Evolutionary conservation across 2,329 filamentous ascomycete genomes (phyloP), one percentile per base, ranked within the genome.

Genomic region (Coleophoma crateriformis): DNA sequence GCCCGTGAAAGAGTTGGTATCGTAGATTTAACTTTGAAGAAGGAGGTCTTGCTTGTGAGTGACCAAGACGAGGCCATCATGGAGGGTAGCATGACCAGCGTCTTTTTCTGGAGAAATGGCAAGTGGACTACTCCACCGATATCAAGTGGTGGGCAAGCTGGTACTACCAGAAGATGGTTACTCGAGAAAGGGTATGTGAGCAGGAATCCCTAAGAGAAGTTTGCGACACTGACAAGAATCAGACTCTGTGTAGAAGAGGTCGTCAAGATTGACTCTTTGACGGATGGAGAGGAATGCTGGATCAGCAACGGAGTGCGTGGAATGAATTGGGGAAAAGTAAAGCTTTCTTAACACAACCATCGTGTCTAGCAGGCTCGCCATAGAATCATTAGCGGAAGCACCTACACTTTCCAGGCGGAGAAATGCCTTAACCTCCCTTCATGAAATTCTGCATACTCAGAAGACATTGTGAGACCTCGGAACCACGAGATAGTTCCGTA

Each of bases 301-400:
- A 70, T 96, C 47, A 96, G 90, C 66, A 96, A 92, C 66, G 90
- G 88, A 0, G 86, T 92, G 1, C 79, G 87, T 55, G 92, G 92
- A 0, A 96, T 95, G 57, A 73, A 84, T 12, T 71, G 65, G 50
- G 79, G 77, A 0, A 70, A 54, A 46, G 41, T 66, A 5, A 58
- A 59, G 42, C 41, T 62, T 38, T 47, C 46, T 48, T 52, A 41
- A 8, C 17, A 41, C 27, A 27, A 27, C 27, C 27, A 2, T 27
- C 27, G 6, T 27, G 27, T 10, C 27, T 27, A 3, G 27, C 27
- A 27, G 5, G 8, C 7, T 27, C 27, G 27, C 27, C 8, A 27
- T 27, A 27, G 27, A 10, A 27, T 27, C 8, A 27, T 7, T 27
- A 27, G 27, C 27, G 3, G 2, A 27, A 27, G 6, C 3, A 27